Percentiles rank a stretch among this genome's conserved stretches.
Evolutionary conservation across 73 alveolate species (phyloP).

Genomic region (Loxodes magnus): DNA sequence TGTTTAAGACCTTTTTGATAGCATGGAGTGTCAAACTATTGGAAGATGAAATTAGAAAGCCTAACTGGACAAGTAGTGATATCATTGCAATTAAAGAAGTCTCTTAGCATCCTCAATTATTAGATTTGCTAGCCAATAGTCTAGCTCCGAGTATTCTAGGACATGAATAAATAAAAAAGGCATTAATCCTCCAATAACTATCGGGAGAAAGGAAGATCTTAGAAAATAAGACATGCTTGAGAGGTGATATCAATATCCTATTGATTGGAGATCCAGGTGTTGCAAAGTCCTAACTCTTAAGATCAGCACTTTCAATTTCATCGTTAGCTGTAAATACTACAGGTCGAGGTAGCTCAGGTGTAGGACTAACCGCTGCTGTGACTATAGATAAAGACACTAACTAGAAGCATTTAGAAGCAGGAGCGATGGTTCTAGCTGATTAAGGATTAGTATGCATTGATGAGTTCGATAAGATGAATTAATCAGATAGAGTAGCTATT

Average conservation of each 20-base stretch:
- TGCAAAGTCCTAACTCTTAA: conserved; percentile 95
- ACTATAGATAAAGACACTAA: conserved; percentile 90
- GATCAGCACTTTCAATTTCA: conserved; percentile 81
- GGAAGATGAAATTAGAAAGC: conserved; percentile 46
- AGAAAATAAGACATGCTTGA: conserved; percentile 95
- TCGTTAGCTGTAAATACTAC: conserved; percentile 96
- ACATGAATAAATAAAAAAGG: conserved; percentile 79
- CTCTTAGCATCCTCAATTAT: conserved; percentile 46
- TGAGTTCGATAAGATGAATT: conserved; percentile 99
- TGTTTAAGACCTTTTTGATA: conserved; percentile 59
- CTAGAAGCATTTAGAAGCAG: conserved; percentile 96
- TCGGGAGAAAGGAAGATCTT: conserved; percentile 89
- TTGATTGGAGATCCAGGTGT: conserved; percentile 99
- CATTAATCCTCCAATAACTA: conserved; percentile 79
- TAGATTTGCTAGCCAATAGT: conserved; percentile 80
- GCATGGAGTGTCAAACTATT: conserved; percentile 56
- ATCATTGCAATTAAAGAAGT: conserved; percentile 67
- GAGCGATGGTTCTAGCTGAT: conserved; percentile 99
- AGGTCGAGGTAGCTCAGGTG: conserved; percentile 98
- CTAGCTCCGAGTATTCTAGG: conserved; percentile 98
- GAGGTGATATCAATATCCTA: conserved; percentile 98
- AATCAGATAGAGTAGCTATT: conserved; percentile 98
- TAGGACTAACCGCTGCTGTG: conserved; percentile 99
- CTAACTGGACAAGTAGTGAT: conserved; percentile 69
- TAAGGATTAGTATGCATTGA: conserved; percentile 99